A percentile compares a stretch with the other conserved stretches of the same genome.
These are phyloP conservation scores for Dichotomopilus funicola DNA, from an alignment of 2,329 filamentous ascomycete genomes.

Conservation along the genomic window DNA sequence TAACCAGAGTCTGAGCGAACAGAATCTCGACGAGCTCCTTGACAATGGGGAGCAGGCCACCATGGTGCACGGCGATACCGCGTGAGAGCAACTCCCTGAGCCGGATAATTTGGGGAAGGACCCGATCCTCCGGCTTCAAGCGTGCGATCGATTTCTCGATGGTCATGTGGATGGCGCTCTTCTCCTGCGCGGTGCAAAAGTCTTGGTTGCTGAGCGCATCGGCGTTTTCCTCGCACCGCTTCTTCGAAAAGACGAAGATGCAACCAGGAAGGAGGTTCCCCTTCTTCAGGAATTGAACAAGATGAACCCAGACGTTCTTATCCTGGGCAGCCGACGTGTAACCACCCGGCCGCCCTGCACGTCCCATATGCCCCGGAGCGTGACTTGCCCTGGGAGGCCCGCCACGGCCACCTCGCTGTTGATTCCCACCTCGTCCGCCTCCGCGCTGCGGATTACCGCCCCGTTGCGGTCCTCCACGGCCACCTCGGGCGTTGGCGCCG, in stretches of 20 bases:
- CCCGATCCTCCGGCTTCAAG: slow-evolving; percentile 81
- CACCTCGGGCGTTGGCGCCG: slow-evolving; percentile 42
- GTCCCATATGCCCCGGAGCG: slow-evolving; percentile 76
- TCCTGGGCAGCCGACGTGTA: slow-evolving; percentile 88
- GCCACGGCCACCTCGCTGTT: slow-evolving; percentile 49
- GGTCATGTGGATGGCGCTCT: slow-evolving; percentile 95
- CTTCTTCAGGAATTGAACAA: slow-evolving; percentile 86
- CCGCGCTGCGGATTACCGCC: slow-evolving; percentile 42
- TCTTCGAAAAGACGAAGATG: slow-evolving; percentile 98
- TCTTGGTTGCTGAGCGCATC: slow-evolving; percentile 92
- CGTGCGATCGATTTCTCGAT: slow-evolving; percentile 92
- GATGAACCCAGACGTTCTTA: slow-evolving; percentile 91
- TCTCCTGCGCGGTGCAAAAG: slow-evolving; percentile 87
- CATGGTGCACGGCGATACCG: slow-evolving; percentile 94
- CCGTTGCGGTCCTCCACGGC: slow-evolving; percentile 42
- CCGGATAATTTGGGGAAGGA: slow-evolving; percentile 85
- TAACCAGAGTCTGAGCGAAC: slow-evolving; percentile 90
- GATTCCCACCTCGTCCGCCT: slow-evolving; percentile 45
- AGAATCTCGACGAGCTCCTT: slow-evolving; percentile 97
- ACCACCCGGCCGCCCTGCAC: slow-evolving; percentile 76
- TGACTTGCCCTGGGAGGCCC: slow-evolving; percentile 55
- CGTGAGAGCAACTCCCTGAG: slow-evolving; percentile 77
- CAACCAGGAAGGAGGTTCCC: slow-evolving; percentile 82
- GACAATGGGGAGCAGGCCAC: slow-evolving; percentile 88
- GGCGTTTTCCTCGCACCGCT: slow-evolving; percentile 93